Percentiles rank a stretch among this genome's conserved stretches.
phyloP scores from a whole-genome alignment of 106 monocot genomes.

The Hemerocallis citrina region DNA sequence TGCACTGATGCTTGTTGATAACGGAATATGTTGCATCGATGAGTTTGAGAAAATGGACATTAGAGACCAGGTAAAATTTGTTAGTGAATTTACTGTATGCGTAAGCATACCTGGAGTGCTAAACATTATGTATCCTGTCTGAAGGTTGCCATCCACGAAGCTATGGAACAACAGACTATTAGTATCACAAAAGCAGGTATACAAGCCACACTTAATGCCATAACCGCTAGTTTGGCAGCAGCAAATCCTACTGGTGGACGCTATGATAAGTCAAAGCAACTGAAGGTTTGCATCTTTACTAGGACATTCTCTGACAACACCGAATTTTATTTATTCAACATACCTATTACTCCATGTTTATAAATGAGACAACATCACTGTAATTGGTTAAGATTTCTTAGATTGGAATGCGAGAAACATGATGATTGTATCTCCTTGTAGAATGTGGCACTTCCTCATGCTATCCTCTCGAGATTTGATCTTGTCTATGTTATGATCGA shows the following conservation, averaged over 20 bases:
- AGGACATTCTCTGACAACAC: background rate
- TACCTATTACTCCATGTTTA: too few relatives aligned
- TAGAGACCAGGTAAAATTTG: conserved; percentile 63
- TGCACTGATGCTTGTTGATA: conserved; percentile 97
- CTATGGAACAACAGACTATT: conserved; percentile 99
- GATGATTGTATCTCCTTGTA: too few relatives aligned
- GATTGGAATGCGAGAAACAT: too few relatives aligned
- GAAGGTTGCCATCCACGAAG: conserved; percentile 99
- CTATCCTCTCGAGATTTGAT: too few relatives aligned
- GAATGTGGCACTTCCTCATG: too few relatives aligned
- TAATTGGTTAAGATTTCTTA: too few relatives aligned
- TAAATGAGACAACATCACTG: too few relatives aligned
- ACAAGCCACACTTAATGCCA: conserved; percentile 98
- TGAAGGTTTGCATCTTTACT: conserved; percentile 46
- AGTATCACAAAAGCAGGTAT: conserved; percentile 99
- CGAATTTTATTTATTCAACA: too few relatives aligned
- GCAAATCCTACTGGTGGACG: conserved; percentile 97
- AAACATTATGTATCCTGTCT: background rate
- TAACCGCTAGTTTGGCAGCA: conserved; percentile 94
- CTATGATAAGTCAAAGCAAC: conserved; percentile 91
- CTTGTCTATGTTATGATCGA: too few relatives aligned
- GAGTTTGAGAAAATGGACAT: conserved; percentile 99
- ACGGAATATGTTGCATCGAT: conserved; percentile 98
- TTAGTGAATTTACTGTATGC: background rate
- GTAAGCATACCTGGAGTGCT: background rate